Evolutionary conservation across 2,329 filamentous ascomycete genomes (phyloP), one percentile per base, ranked within the genome.

Genomic region (Claviceps capensis): DNA sequence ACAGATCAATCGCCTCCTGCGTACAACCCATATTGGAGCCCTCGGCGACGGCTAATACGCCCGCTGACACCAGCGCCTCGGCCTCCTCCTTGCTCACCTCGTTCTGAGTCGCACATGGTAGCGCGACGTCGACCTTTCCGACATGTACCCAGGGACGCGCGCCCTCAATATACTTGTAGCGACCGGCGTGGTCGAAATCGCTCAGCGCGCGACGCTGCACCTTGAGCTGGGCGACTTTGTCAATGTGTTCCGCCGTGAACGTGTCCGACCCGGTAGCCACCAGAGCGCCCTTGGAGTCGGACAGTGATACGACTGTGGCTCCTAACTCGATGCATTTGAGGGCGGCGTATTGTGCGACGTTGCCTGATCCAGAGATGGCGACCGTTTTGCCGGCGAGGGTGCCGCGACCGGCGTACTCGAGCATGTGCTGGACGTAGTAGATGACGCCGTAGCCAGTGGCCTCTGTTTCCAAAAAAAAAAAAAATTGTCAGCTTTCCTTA

Each of bases 11-110:
- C 60, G 91, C 91, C 59, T 86, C 89, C 72, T 93, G 88, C 37
- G 90, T 96, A 78, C 89, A 96, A 58, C 93, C 93, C 93, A 98
- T 97, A 82, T 97, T 97, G 72, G 86, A 93, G 53, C 93, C 93
- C 75, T 98, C 93, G 53, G 93, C 93, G 59, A 97, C 84, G 75
- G 88, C 94, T 67, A 84, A 81, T 65, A 78, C 79, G 60, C 91
- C 91, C 54, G 78, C 79, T 48, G 77, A 77, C 54, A 96, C 81
- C 45, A 97, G 81, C 17, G 79, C 82, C 73, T 88, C 76, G 50
- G 90, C 93, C 77, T 98, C 93, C 62, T 93, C 88, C 66, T 83
- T 82, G 65, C 80, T 89, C 64, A 98, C 88, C 75, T 98, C 93
- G 77, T 98, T 98, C 78, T 98, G 90, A 55, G 93, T 97, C 42